Base-by-base conservation (phyloP, 306 rosid genomes). In the Malus sieversii region DNA sequence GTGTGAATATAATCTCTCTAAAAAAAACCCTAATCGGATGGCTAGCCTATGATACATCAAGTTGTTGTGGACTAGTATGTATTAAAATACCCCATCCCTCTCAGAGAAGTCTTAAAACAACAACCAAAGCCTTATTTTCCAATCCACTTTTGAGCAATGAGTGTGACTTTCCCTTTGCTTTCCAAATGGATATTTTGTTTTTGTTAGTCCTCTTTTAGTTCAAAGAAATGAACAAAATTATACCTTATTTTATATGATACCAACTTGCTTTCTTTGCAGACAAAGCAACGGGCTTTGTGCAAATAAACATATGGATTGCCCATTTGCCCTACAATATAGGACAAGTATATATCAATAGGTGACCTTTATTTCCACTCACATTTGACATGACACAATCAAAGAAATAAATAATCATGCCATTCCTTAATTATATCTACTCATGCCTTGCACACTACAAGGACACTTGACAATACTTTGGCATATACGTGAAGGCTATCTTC, bases 181-280 rank as follows among this genome's bases (percentile, higher is more conserved):
- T 61, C 55, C 55, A 61, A 11, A 61, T 3, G 60, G 60, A 35
- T 65, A 9, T 77, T 51, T 51, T 66, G 76, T 69, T 70, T 55
- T 10, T 62, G 10, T 52, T 42, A 10, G 76, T 44, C 51, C 74
- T 66, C 45, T 73, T 62, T 35, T 25, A 35, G 48, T 66, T 66
- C 70, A 38, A 60, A 60, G 64, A 78, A 73, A 81, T 79, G 76
- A 79, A 85, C 60, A 63, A 45, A 76, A 30, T 70, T 75, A 77
- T 65, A 64, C 74, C 65, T 11, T 53, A 23, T 44, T 3, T 53
- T 55, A 20, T 55, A 18, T 55, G 68, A 71, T 73, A 58, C 62
- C 20, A 53, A 2, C 73, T 85, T 81, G 84, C 89, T 86, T 86
- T 70, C 67, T 77, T 85, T 85, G 73, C 74, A 85, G 81, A 83